A percentile compares a stretch with the other conserved stretches of the same genome.
Conservation (phyloP, 2,329 filamentous ascomycete species). For the Scedosporium dehoogii region DNA sequence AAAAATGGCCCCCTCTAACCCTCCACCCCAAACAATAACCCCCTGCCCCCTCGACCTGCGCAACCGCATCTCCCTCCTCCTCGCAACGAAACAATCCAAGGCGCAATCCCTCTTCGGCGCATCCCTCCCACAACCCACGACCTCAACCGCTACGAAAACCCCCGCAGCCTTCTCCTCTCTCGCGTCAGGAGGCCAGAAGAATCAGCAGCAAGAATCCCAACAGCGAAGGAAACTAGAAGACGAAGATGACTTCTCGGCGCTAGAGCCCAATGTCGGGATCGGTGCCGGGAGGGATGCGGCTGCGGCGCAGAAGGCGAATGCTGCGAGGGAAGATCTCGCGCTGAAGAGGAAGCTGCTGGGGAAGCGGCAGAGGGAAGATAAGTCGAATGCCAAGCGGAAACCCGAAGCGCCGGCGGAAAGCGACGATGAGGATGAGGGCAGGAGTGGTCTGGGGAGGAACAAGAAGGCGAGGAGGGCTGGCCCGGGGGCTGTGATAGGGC, state of each 20-base stretch:
- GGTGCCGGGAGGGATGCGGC: conserved; percentile 8
- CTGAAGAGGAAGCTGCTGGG: conserved; percentile 22
- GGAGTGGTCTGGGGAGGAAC: conserved; percentile 26
- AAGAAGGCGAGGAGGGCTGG: conserved; percentile 19
- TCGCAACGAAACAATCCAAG: conserved; percentile 23
- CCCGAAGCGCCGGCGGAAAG: conserved; percentile 18
- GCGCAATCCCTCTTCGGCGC: conserved; percentile 18
- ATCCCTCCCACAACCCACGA: conserved; percentile 6
- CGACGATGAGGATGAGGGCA: conserved; percentile 23
- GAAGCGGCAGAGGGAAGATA: conserved; percentile 10
- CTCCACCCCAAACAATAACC: conserved; percentile 23
- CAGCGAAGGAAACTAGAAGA: conserved; percentile 25
- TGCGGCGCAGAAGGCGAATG: conserved; percentile 12
- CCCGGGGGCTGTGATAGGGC: not conserved
- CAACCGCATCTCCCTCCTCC: conserved; percentile 31
- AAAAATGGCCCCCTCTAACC: conserved; percentile 14
- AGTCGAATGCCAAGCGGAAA: not conserved
- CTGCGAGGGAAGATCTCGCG: conserved; percentile 18
- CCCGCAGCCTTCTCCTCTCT: not conserved
- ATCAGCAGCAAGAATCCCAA: conserved; percentile 12
- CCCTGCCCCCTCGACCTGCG: conserved; percentile 26
- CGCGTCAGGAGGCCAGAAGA: conserved; percentile 11
- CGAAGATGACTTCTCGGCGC: conserved; percentile 25
- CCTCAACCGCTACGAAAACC: not conserved
- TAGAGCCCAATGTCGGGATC: not conserved